These are phyloP conservation scores for Neophaeococcomyces mojaviensis DNA, from an alignment of 2,329 filamentous ascomycete species.

Conservation along the genomic window DNA sequence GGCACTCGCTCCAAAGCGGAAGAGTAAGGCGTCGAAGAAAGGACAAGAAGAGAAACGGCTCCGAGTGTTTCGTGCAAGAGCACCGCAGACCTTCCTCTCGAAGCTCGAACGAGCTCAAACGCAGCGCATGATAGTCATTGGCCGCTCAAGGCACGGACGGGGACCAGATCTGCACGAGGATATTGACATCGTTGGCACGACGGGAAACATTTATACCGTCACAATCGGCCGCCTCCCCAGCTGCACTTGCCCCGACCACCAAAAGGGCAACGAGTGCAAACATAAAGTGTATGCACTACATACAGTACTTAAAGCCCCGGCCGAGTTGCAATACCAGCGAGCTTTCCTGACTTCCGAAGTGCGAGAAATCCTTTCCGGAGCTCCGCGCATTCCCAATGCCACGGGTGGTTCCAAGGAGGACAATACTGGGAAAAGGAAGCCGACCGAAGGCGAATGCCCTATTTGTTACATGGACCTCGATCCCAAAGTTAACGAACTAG, in stretches of 20 bases:
- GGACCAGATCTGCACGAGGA: constrained; percentile 42
- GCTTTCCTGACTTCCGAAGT: constrained; percentile 55
- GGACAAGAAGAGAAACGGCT: constrained; percentile 31
- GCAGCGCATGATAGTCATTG: constrained; percentile 52
- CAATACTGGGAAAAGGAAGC: constrained; percentile 46
- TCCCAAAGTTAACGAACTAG: constrained; percentile 36
- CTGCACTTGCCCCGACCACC: constrained; percentile 50
- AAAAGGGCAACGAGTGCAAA: constrained; percentile 55
- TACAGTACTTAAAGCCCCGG: constrained; percentile 50
- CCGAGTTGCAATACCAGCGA: constrained; percentile 51
- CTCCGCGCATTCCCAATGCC: constrained; percentile 40
- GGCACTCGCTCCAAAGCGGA: background rate
- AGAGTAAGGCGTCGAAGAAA: constrained; percentile 14
- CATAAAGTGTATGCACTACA: constrained; percentile 41
- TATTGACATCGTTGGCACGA: constrained; percentile 52
- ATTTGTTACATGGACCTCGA: constrained; percentile 55
- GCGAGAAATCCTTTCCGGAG: constrained; percentile 46
- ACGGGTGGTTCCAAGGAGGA: constrained; percentile 26
- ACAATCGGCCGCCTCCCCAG: constrained; percentile 44
- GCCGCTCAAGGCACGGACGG: constrained; percentile 38
- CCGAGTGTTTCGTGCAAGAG: constrained; percentile 33
- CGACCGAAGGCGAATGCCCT: constrained; percentile 55
- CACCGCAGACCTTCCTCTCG: constrained; percentile 41
- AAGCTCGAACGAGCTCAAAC: constrained; percentile 43
- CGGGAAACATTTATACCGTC: constrained; percentile 55